Evolutionary conservation across 2,329 filamentous ascomycete genomes (phyloP).

Genomic region (Leptographium flavum): DNA sequence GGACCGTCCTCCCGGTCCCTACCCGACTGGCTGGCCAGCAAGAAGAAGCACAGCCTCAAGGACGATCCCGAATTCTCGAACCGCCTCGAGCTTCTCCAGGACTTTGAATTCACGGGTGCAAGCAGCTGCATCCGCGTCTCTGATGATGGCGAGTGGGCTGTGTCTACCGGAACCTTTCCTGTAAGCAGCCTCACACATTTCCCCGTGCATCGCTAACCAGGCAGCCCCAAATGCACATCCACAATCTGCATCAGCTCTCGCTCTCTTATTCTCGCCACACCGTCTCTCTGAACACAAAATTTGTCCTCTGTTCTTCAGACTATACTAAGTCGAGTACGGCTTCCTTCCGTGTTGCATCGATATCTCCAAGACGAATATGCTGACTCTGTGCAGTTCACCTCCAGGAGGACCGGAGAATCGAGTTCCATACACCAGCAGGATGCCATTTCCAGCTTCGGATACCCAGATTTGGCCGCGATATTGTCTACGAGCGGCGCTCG

Average conservation of each 20-base stretch:
- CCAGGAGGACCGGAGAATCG: slow-evolving; percentile 78
- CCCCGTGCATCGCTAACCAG: not conserved
- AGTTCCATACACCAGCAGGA: slow-evolving; percentile 83
- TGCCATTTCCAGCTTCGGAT: slow-evolving; percentile 82
- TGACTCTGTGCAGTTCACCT: slow-evolving; percentile 77
- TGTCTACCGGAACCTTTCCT: slow-evolving; percentile 74
- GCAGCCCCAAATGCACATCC: slow-evolving; percentile 68
- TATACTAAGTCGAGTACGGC: slow-evolving; percentile 64
- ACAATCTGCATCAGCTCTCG: slow-evolving; percentile 83
- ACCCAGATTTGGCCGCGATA: slow-evolving; percentile 80
- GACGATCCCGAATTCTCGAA: slow-evolving; percentile 86
- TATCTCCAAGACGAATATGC: not conserved
- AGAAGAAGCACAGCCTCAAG: slow-evolving; percentile 82
- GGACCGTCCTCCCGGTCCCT: slow-evolving; percentile 77
- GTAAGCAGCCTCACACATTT: slow-evolving; percentile 7
- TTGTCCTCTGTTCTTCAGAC: slow-evolving; percentile 75
- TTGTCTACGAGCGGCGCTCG: slow-evolving; percentile 68
- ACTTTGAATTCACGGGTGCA: slow-evolving; percentile 81
- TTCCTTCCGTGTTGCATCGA: slow-evolving; percentile 48
- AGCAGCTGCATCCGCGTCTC: slow-evolving; percentile 80
- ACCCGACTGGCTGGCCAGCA: slow-evolving; percentile 87
- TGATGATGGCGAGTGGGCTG: slow-evolving; percentile 93
- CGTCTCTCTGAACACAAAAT: slow-evolving; percentile 79
- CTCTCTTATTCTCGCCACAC: slow-evolving; percentile 92
- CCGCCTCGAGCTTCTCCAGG: slow-evolving; percentile 85